Conservation (phyloP, 2,329 filamentous ascomycete genomes). For the Talaromyces sp. region DNA sequence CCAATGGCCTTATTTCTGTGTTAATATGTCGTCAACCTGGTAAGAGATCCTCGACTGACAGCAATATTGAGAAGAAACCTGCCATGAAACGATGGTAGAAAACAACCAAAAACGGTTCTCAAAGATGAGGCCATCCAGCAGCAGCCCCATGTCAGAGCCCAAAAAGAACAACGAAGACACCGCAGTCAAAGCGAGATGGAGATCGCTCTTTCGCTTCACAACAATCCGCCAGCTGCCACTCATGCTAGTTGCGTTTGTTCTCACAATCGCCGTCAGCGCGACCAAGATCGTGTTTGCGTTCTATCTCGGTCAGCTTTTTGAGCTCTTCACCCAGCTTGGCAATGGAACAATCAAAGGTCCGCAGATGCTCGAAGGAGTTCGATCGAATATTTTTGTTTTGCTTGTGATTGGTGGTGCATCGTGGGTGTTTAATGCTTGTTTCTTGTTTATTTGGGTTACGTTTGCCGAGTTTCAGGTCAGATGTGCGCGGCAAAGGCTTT, state of each 20-base stretch:
- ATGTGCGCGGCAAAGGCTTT: slow-evolving; percentile 59
- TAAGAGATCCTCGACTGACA: background rate
- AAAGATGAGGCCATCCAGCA: background rate
- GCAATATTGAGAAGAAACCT: background rate
- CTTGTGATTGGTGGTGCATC: slow-evolving; percentile 57
- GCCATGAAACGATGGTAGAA: background rate
- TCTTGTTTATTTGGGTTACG: slow-evolving; percentile 65
- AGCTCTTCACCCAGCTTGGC: slow-evolving; percentile 63
- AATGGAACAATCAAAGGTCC: slow-evolving; percentile 45
- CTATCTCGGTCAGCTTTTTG: slow-evolving; percentile 70
- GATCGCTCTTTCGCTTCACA: slow-evolving; percentile 67
- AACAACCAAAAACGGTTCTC: background rate
- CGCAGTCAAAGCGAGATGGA: slow-evolving; percentile 34
- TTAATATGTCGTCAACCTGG: background rate
- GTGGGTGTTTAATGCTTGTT: slow-evolving; percentile 62
- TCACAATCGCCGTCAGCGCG: slow-evolving; percentile 56
- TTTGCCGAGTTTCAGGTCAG: slow-evolving; percentile 79
- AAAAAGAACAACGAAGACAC: background rate
- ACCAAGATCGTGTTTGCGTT: slow-evolving; percentile 62
- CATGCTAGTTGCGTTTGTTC: slow-evolving; percentile 50
- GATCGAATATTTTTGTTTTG: slow-evolving; percentile 58
- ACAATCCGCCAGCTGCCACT: slow-evolving; percentile 53
- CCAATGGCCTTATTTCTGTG: background rate
- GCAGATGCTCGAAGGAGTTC: slow-evolving; percentile 52
- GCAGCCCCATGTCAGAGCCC: background rate